Evolutionary conservation across 805 yeast genomes (phyloP).

Genomic region (Wickerhamomyces queroliae): DNA sequence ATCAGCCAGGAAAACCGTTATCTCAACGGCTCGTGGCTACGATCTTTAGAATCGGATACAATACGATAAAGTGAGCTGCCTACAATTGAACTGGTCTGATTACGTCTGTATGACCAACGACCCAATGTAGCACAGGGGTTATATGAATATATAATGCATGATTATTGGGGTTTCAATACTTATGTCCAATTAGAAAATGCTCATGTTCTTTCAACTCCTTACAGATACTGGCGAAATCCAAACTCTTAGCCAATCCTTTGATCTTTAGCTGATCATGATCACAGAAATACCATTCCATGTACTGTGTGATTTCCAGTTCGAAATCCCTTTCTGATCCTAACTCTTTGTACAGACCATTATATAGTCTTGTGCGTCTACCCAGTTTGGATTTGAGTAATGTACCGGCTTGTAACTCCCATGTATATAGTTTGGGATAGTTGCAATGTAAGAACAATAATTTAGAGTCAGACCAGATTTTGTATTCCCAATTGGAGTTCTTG

Average conservation of each 20-base stretch:
- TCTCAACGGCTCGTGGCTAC: too few relatives aligned
- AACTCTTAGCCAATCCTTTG: slow-evolving; percentile 19
- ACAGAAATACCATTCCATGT: slow-evolving; percentile 15
- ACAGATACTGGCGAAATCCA: slow-evolving; percentile 29
- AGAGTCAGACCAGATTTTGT: slow-evolving; percentile 8
- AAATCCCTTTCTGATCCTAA: slow-evolving; percentile 6
- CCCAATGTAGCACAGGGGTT: too few relatives aligned
- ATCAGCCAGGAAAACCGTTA: too few relatives aligned
- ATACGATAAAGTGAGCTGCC: too few relatives aligned
- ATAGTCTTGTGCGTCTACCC: slow-evolving; percentile 8
- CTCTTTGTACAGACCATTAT: slow-evolving; percentile 5
- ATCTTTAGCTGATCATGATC: slow-evolving; percentile 20
- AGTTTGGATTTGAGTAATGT: slow-evolving; percentile 2
- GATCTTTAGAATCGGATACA: too few relatives aligned
- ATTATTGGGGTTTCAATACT: too few relatives aligned
- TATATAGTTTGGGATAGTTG: slow-evolving; percentile 12
- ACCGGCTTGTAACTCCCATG: slow-evolving; percentile 3
- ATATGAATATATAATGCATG: too few relatives aligned
- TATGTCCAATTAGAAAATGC: slow-evolving; percentile 20
- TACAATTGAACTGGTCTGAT: too few relatives aligned
- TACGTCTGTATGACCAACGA: too few relatives aligned
- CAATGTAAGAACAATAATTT: slow-evolving; percentile 13
- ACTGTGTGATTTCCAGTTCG: slow-evolving; percentile 5
- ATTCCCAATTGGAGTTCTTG: slow-evolving; percentile 11
- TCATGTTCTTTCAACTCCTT: slow-evolving; percentile 30